These are phyloP conservation scores for Monoraphidium neglectum DNA, from an alignment of 139 green algal genomes.

Conservation along the genomic window DNA sequence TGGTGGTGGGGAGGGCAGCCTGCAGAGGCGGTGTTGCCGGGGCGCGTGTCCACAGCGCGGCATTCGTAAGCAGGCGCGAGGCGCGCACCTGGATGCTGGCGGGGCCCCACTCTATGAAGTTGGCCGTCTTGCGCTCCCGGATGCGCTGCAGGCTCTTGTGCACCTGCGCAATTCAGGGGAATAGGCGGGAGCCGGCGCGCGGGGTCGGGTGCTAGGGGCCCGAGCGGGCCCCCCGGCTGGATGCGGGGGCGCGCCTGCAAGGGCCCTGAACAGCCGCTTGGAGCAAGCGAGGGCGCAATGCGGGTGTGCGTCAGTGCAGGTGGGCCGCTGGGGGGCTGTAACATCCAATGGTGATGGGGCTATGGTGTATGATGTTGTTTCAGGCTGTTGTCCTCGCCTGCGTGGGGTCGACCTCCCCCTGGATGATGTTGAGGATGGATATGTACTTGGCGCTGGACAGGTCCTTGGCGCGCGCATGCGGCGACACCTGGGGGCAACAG, in stretches of 20 bases:
- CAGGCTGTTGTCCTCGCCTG: constrained; percentile 58
- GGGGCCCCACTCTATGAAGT: constrained; percentile 98
- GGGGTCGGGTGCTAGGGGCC: neutral
- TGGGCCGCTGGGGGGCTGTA: too few relatives aligned
- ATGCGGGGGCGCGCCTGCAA: too few relatives aligned
- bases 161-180: constrained; percentile 66
- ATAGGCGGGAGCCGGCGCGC: neutral
- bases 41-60: too few relatives aligned
- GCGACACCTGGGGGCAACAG: constrained; percentile 69
- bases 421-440: constrained; percentile 99
- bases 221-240: too few relatives aligned
- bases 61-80: too few relatives aligned
- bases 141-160: constrained; percentile 98
- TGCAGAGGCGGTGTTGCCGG: too few relatives aligned
- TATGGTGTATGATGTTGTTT: too few relatives aligned
- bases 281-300: too few relatives aligned
- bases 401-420: constrained; percentile 90
- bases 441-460: constrained; percentile 87
- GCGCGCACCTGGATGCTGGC: constrained; percentile 87
- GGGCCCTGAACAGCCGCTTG: too few relatives aligned
- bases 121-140: constrained; percentile 89
- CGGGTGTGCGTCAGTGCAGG: too few relatives aligned
- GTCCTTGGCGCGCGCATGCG: constrained; percentile 83
- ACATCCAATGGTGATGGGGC: too few relatives aligned
- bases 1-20: too few relatives aligned